Percentiles rank a stretch among this genome's conserved stretches.
phyloP scores from a whole-genome alignment of 495 filamentous ascomycete species.

The Pyrenopolyporus hunteri region DNA sequence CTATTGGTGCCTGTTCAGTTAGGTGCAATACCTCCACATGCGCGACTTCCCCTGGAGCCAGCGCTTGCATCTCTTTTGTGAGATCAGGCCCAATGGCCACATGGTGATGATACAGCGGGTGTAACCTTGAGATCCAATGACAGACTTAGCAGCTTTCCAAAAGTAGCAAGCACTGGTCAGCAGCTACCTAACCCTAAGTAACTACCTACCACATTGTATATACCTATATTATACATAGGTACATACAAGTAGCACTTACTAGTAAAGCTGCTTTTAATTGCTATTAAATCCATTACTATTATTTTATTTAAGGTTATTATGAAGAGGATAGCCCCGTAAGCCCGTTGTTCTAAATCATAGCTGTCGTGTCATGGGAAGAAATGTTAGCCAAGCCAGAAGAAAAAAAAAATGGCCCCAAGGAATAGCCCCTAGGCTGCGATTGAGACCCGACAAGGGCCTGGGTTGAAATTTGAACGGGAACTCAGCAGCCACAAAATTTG shows the following conservation, averaged over 20 bases:
- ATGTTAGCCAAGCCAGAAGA: not conserved
- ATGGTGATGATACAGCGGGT: conserved; percentile 25
- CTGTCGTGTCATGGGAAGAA: no score
- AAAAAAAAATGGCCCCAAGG: conserved; percentile 1
- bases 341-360: no score
- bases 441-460: not conserved
- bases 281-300: no score
- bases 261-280: no score
- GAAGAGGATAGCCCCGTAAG: no score
- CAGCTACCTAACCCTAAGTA: no score
- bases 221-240: not conserved
- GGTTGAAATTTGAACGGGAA: not conserved
- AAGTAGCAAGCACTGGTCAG: conserved; percentile 25
- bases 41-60: not conserved
- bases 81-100: conserved; percentile 25
- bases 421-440: not conserved
- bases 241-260: no score
- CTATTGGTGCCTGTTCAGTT: no score
- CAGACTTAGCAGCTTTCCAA: not conserved
- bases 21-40: not conserved
- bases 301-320: no score
- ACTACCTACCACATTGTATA: not conserved
- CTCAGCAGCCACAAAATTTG: not conserved
- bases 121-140: conserved; percentile 20
- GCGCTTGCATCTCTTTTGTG: conserved; percentile 1